A percentile compares a stretch with the other conserved stretches of the same genome.
Conservation (phyloP, 257 asterid genomes). For the Capsicum pubescens region DNA sequence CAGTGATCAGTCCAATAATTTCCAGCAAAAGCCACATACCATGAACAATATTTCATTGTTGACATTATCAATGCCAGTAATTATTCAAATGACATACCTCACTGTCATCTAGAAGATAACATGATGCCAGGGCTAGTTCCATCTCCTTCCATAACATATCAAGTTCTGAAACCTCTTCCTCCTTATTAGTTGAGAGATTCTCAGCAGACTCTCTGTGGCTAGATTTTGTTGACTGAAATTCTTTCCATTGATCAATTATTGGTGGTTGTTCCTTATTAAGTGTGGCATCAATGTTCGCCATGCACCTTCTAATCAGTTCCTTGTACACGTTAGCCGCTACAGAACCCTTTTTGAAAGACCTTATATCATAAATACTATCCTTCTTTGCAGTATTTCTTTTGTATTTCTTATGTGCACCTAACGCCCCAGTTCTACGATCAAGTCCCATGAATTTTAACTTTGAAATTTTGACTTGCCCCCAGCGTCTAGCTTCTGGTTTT, state of each 20-base stretch:
- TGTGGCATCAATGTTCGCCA: constrained; percentile 83
- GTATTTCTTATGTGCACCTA: constrained; percentile 41
- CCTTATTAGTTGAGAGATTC: constrained; percentile 38
- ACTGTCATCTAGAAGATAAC: constrained; percentile 70
- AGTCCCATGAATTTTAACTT: constrained; percentile 54
- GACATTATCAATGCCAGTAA: neutral
- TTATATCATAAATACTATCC: constrained; percentile 85
- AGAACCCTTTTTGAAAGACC: constrained; percentile 75
- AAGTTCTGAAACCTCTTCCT: constrained; percentile 78
- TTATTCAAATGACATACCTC: constrained; percentile 54
- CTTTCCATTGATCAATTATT: constrained; percentile 86
- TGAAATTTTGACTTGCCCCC: constrained; percentile 41
- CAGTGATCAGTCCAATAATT: neutral
- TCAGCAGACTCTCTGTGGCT: constrained; percentile 43
- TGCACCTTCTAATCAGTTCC: constrained; percentile 80
- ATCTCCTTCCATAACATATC: constrained; percentile 95
- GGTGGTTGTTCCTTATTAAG: constrained; percentile 73
- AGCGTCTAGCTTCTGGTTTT: constrained; percentile 24
- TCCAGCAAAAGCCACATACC: constrained; percentile 11
- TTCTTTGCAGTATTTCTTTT: constrained; percentile 44
- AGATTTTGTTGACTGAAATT: constrained; percentile 55
- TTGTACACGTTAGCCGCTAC: constrained; percentile 78
- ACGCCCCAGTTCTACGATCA: constrained; percentile 47
- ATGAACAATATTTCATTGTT: neutral
- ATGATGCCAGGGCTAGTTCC: constrained; percentile 91